A percentile compares a stretch with the other conserved stretches of the same genome.
Evolutionary conservation across 495 filamentous ascomycete species (phyloP).

Genomic region (Talaromyces nanjingensis): DNA sequence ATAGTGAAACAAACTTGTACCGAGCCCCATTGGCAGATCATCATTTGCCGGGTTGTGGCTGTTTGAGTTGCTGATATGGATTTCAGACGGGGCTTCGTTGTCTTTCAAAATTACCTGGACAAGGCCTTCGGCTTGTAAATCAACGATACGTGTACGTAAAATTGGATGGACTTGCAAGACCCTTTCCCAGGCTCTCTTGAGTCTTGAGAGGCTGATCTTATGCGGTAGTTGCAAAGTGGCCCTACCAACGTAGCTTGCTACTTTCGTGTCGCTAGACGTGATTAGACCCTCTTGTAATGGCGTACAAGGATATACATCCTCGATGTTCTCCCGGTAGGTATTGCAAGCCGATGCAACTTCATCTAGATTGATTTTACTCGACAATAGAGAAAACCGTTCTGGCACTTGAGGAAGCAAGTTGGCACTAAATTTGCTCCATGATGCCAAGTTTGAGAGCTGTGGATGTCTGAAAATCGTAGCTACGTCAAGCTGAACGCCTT

Average conservation of each 20-base stretch:
- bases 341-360: slow-evolving; percentile 40
- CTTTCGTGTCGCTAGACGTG: slow-evolving; percentile 24
- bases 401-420: neutral
- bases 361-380: slow-evolving; percentile 26
- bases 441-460: slow-evolving; percentile 14
- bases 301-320: slow-evolving; percentile 50
- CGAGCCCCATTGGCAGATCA: no score
- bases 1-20: no score
- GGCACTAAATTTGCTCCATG: slow-evolving; percentile 13
- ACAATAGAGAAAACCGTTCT: slow-evolving; percentile 41
- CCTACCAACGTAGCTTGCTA: slow-evolving; percentile 14
- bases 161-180: slow-evolving; percentile 18
- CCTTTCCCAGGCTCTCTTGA: neutral
- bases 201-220: slow-evolving; percentile 26
- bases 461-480: slow-evolving; percentile 15
- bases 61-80: no score
- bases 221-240: slow-evolving; percentile 27
- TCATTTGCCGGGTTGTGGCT: no score
- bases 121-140: slow-evolving; percentile 37
- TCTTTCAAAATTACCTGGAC: slow-evolving; percentile 48
- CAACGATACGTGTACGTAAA: slow-evolving; percentile 49
- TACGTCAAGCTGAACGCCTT: slow-evolving; percentile 14
- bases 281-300: slow-evolving; percentile 53
- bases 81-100: neutral
- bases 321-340: slow-evolving; percentile 33